phyloP scores from a whole-genome alignment of 169 alveolate species.

The Plasmodium chabaudi region DNA sequence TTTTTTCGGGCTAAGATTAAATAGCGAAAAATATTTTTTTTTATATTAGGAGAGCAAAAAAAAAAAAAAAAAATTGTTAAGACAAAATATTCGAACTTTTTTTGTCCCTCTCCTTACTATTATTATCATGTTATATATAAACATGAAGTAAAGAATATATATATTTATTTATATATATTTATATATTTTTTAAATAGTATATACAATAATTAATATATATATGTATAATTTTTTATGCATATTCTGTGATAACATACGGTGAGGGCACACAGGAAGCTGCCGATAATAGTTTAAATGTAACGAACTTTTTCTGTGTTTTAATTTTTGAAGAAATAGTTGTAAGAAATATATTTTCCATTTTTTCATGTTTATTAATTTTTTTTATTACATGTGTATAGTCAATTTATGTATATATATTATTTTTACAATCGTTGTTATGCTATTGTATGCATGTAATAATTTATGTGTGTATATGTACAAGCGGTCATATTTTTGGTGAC shows the following conservation, averaged over 20 bases:
- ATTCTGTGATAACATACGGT: neutral
- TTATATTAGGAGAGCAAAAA: constrained; percentile 28
- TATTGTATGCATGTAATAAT: too few relatives aligned
- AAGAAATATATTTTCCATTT: neutral
- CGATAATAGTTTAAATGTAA: constrained; percentile 7
- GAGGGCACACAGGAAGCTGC: constrained; percentile 20
- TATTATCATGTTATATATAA: constrained; percentile 4
- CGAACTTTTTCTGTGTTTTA: constrained; percentile 1
- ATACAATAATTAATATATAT: too few relatives aligned
- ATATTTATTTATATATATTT: neutral
- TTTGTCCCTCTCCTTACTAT: neutral
- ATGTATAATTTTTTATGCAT: neutral
- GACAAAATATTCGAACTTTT: constrained; percentile 7
- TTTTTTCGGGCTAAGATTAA: constrained; percentile 8
- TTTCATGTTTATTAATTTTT: neutral
- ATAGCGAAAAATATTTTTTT: constrained; percentile 21
- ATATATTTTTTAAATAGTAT: too few relatives aligned
- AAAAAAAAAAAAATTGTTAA: constrained; percentile 6
- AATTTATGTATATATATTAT: neutral
- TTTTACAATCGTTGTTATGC: neutral
- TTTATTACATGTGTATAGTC: neutral
- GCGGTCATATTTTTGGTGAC: too few relatives aligned
- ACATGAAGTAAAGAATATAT: constrained; percentile 3
- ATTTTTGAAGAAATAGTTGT: constrained; percentile 24
- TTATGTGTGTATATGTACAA: too few relatives aligned